Evolutionary conservation across 2,329 filamentous ascomycete genomes (phyloP).

Genomic region (Acrocalymma vagum): DNA sequence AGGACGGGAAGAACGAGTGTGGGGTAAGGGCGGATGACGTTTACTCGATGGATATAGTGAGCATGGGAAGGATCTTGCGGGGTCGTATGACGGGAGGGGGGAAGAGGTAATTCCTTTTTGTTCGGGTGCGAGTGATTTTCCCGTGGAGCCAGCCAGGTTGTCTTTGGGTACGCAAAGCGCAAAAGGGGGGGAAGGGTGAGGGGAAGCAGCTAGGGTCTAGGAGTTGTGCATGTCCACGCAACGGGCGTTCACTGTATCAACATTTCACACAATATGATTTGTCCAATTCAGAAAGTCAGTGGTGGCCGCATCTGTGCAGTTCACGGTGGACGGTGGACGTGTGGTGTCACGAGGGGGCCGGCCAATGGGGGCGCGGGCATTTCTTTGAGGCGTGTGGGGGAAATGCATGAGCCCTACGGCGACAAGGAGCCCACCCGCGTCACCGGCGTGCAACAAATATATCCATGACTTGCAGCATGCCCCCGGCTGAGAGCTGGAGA

Average conservation of each 20-base stretch:
- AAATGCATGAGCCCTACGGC: too few relatives aligned
- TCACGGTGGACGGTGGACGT: not conserved
- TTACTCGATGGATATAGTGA: constrained; percentile 15
- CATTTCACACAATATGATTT: constrained; percentile 33
- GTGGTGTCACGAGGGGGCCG: constrained; percentile 4
- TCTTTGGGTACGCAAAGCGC: constrained; percentile 35
- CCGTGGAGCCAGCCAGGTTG: constrained; percentile 18
- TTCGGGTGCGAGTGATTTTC: constrained; percentile 28
- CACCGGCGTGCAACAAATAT: too few relatives aligned
- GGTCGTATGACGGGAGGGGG: constrained; percentile 3
- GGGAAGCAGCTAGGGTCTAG: constrained; percentile 22
- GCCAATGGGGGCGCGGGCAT: constrained; percentile 10
- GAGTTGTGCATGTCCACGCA: constrained; percentile 18
- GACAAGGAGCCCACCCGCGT: too few relatives aligned
- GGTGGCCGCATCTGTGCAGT: not conserved
- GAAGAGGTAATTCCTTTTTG: constrained; percentile 25
- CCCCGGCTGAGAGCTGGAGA: too few relatives aligned
- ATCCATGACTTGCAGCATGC: too few relatives aligned
- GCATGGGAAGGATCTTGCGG: constrained; percentile 4
- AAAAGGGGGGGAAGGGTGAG: too few relatives aligned
- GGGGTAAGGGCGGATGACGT: constrained; percentile 27
- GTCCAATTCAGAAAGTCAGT: constrained; percentile 14
- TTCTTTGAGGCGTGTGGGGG: too few relatives aligned
- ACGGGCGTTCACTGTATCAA: constrained; percentile 39
- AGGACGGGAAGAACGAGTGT: constrained; percentile 18